A percentile compares a stretch with the other conserved stretches of the same genome.
phyloP scores from a whole-genome alignment of 306 rosid genomes.

The Neltuma alba region DNA sequence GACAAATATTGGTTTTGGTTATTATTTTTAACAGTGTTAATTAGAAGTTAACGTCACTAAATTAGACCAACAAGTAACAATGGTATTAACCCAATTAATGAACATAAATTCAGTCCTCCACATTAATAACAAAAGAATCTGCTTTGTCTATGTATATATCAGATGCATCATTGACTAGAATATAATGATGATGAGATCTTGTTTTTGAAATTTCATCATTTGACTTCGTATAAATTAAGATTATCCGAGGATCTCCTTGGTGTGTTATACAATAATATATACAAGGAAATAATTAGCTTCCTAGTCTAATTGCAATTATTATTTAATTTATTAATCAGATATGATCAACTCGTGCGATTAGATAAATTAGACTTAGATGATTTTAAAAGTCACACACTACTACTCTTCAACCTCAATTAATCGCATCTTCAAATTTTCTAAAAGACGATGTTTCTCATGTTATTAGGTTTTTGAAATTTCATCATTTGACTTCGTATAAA shows the following conservation, averaged over 20 bases:
- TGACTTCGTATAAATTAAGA: constrained; percentile 30
- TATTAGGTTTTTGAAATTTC: neutral
- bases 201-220: constrained; percentile 6
- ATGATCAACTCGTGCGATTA: neutral
- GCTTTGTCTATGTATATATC: neutral
- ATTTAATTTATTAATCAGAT: neutral
- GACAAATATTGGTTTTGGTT: no score
- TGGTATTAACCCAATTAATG: no score
- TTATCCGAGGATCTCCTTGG: constrained; percentile 19
- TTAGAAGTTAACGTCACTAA: no score
- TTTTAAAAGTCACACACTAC: neutral
- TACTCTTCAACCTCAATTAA: neutral
- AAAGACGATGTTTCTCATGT: neutral
- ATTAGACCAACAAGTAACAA: no score
- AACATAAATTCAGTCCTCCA: neutral
- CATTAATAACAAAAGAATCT: neutral
- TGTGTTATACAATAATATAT: neutral
- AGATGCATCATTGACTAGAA: neutral
- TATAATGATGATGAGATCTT: neutral
- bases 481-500: constrained; percentile 31
- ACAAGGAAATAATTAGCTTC: neutral
- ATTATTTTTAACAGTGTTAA: no score
- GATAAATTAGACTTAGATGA: neutral
- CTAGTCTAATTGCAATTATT: neutral
- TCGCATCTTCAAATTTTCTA: neutral